Evolutionary conservation across 805 yeast species (phyloP).

Genomic region (Teunomyces aglyptinius): DNA sequence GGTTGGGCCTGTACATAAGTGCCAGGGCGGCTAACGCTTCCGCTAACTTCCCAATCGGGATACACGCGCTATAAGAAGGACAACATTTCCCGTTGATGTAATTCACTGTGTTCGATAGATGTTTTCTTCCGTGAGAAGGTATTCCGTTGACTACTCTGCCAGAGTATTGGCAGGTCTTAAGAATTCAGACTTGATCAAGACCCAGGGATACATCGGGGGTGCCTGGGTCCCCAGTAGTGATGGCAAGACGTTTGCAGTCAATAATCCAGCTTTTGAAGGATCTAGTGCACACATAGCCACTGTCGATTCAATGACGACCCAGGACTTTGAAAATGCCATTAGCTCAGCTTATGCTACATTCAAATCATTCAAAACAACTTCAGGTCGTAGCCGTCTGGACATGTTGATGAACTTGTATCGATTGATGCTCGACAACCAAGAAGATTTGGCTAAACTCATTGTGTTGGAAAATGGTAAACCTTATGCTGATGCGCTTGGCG

Average conservation of each 20-base stretch:
- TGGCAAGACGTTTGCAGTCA: conserved; percentile 55
- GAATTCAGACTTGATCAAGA: conserved; percentile 51
- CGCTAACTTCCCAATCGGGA: background rate
- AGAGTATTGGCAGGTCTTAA: conserved; percentile 24
- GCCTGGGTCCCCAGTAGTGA: conserved; percentile 56
- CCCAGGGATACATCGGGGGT: conserved; percentile 71
- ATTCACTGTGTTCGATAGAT: background rate
- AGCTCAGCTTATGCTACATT: conserved; percentile 55
- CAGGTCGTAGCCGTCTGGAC: conserved; percentile 55
- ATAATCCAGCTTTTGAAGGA: conserved; percentile 64
- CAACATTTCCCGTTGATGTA: background rate
- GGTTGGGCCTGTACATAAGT: background rate
- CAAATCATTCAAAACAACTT: conserved; percentile 47
- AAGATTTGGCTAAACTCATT: conserved; percentile 63
- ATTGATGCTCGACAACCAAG: conserved; percentile 54
- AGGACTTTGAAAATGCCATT: conserved; percentile 57
- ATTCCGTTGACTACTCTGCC: conserved; percentile 6
- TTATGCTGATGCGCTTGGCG: conserved; percentile 68
- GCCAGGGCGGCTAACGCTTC: background rate
- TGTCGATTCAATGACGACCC: conserved; percentile 52
- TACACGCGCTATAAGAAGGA: background rate
- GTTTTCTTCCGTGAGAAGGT: background rate
- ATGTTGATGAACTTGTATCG: conserved; percentile 52
- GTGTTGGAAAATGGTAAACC: conserved; percentile 78
- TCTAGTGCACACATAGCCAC: conserved; percentile 27